Percentiles rank a stretch among this genome's conserved stretches.
Conservation (phyloP, 2,329 filamentous ascomycete species). For the Cordyceps fumosorosea region DNA sequence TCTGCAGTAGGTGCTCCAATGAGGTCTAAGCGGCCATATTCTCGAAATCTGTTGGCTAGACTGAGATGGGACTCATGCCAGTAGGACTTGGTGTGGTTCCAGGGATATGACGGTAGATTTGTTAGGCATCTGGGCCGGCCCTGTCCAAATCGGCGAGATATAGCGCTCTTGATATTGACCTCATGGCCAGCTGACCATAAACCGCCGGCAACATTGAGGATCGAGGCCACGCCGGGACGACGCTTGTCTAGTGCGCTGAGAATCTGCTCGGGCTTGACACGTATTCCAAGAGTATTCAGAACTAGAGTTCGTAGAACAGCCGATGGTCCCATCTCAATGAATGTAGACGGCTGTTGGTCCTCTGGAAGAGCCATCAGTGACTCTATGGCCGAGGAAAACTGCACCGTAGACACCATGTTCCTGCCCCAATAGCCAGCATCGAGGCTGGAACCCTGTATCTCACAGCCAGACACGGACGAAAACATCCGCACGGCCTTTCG, state of each 20-base stretch:
- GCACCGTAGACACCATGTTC: constrained; percentile 40
- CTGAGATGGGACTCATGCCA: constrained; percentile 48
- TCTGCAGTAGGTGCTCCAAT: constrained; percentile 41
- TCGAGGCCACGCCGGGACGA: constrained; percentile 17
- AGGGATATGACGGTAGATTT: constrained; percentile 46
- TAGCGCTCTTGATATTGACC: constrained; percentile 26
- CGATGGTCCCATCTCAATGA: constrained; percentile 37
- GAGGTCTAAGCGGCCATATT: constrained; percentile 42
- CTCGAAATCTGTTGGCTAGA: constrained; percentile 35
- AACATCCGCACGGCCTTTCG: constrained; percentile 27
- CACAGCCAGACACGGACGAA: constrained; percentile 33
- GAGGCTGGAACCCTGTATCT: constrained; percentile 22
- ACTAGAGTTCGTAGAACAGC: constrained; percentile 31
- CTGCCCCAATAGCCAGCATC: constrained; percentile 37
- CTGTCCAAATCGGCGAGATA: constrained; percentile 17
- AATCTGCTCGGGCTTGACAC: constrained; percentile 17
- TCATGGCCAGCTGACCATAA: constrained; percentile 31
- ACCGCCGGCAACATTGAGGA: constrained; percentile 28
- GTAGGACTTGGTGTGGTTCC: constrained; percentile 46
- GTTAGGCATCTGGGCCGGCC: constrained; percentile 29
- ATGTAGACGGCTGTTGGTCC: constrained; percentile 25
- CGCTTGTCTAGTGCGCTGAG: constrained; percentile 24
- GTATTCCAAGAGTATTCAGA: constrained; percentile 19
- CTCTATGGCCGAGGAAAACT: constrained; percentile 35
- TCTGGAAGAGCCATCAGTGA: constrained; percentile 25